Conservation (phyloP, 305 asterid genomes). For the Petunia hybrid region DNA sequence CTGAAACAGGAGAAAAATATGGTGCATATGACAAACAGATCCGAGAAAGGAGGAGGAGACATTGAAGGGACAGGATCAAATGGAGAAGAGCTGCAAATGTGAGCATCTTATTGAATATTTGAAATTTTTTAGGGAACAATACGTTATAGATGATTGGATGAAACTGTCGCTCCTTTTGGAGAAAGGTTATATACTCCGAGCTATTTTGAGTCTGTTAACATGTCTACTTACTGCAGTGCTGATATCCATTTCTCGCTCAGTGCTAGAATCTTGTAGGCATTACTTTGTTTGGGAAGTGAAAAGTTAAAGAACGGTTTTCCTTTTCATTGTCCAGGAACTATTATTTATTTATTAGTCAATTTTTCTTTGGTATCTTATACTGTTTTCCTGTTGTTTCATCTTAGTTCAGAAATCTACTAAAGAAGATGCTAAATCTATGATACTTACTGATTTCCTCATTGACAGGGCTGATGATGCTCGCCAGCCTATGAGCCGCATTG, state of each 20-base stretch:
- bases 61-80: conserved; percentile 90
- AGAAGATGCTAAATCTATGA: neutral
- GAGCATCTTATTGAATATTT: conserved; percentile 38
- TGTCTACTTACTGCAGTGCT: no score
- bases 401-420: no score
- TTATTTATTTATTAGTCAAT: neutral
- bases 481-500: conserved; percentile 47
- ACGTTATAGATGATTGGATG: no score
- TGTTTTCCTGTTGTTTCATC: neutral
- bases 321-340: neutral
- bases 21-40: conserved; percentile 66
- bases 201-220: no score
- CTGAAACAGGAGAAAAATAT: conserved; percentile 81
- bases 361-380: neutral
- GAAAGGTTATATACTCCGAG: no score
- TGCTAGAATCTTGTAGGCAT: neutral
- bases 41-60: conserved; percentile 88
- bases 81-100: conserved; percentile 88
- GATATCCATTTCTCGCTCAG: no score
- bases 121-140: neutral
- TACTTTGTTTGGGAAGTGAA: neutral
- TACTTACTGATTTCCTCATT: neutral
- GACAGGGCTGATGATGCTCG: conserved; percentile 47
- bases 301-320: neutral
- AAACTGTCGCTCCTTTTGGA: no score